Conservation (phyloP, 148 eudicot species). For the Amaranthus hypochondriacus region DNA sequence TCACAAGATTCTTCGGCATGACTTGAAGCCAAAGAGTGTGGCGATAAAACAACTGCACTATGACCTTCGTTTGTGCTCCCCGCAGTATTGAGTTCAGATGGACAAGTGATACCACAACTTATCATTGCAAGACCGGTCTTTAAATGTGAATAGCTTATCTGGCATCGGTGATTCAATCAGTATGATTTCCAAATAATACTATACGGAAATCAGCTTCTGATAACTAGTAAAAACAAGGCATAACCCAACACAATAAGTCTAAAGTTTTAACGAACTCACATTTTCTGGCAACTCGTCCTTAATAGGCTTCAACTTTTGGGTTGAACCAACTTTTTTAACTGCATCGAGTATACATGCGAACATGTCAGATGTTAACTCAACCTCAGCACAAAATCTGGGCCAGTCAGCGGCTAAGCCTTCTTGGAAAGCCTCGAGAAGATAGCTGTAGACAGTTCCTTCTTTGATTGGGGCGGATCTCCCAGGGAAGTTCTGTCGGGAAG, state of each 20-base stretch:
- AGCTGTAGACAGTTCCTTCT: conserved; percentile 57
- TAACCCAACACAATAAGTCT: not conserved
- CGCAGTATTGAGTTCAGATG: conserved; percentile 17
- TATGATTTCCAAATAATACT: not conserved
- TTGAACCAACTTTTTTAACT: conserved; percentile 60
- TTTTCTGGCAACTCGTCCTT: conserved; percentile 76
- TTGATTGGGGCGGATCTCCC: conserved; percentile 77
- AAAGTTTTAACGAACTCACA: conserved; percentile 32
- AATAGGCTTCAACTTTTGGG: conserved; percentile 68
- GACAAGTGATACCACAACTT: conserved; percentile 45
- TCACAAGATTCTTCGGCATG: conserved; percentile 23
- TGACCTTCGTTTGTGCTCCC: conserved; percentile 16
- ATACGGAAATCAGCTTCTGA: not conserved
- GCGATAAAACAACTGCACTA: conserved; percentile 24
- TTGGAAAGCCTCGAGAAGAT: conserved; percentile 66
- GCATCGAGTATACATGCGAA: conserved; percentile 35
- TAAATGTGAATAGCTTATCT: conserved; percentile 61
- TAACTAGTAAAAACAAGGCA: not conserved
- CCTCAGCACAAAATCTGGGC: conserved; percentile 58
- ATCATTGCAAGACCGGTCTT: conserved; percentile 49
- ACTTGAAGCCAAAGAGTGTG: conserved; percentile 12
- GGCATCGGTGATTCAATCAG: conserved; percentile 8
- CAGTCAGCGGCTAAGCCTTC: conserved; percentile 66
- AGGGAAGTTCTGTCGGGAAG: conserved; percentile 49
- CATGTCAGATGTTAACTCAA: conserved; percentile 48